Evolutionary conservation across 2,329 filamentous ascomycete genomes (phyloP), one percentile per base, ranked within the genome.

Genomic region (Colletotrichum incanum): DNA sequence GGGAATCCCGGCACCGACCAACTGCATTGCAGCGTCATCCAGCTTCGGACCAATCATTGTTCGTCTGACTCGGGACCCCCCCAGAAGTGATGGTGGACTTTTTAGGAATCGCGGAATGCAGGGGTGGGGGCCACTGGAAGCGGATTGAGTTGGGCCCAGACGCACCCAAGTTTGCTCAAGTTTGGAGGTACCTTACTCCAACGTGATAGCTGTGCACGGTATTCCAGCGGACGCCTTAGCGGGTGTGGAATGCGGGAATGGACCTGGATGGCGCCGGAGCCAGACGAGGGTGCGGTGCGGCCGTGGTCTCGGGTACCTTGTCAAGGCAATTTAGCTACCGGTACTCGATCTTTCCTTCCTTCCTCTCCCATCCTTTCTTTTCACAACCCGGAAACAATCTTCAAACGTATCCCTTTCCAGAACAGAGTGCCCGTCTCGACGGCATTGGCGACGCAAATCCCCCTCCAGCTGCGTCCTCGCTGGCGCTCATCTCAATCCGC

Each of bases 231-330:
- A 26, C 26, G 47, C 23, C 31, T 39, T 41, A 55, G 60, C 43
- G 41, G 56, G 28, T 37, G 50, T 47, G 23, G 52, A 50, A 41
- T 66, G 62, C 31, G n/a, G 43, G 20, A 39, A 62, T 49, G 23
- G 45, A 39, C 43, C n/a, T 26, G 59, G 43, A 62, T 62, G 26
- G 31, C 59, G 45, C 59, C 45, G 28, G 59, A 62, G 45, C 45
- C 59, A 50, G 59, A 34, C 23, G 52, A 45, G 28, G 23, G 45
- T 28, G 54, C 37, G 54, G 56, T 47, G 59, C 58, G 50, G 37
- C 41, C 43, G 43, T 47, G 65, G 59, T 69, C 59, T 69, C 52
- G 65, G 69, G 65, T 69, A 72, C 69, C 69, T 72, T 60, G 69
- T 65, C 65, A 62, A 62, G 68, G 45, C 47, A 41, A 62, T 50